Base-by-base conservation (phyloP, 2,329 filamentous ascomycete genomes). In the Thermomyces lanuginosus region DNA sequence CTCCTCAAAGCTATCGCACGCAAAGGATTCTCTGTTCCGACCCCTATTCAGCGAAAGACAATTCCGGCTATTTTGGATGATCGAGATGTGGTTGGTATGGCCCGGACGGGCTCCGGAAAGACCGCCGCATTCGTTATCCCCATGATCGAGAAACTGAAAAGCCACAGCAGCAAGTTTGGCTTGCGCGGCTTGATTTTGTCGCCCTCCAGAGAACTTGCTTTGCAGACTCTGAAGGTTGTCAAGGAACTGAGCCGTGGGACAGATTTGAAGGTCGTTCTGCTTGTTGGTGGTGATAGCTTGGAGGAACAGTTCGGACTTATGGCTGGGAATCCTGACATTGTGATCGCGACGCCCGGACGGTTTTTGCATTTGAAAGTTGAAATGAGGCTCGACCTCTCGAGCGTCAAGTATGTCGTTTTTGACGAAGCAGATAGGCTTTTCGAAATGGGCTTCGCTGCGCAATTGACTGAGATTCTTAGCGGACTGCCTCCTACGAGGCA, bases 11-110 rank as follows among this genome's bases (percentile, higher is more conserved):
- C 89, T 2, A 95, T 98, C 38, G 70, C 79, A 8, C 70, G 80
- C 42, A 98, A 95, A 57, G 91, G 89, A 9, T 98, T 93, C 55
- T 82, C 78, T 1, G 81, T 95, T 2, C 91, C 91, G 3, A 98
- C 89, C 0, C 89, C 89, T 0, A 98, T 98, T 53, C 89, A 98
- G 60, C 72, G 89, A 40, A 95, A 95, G 56, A 81, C 89, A 2
- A 92, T 98, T 24, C 91, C 89, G 3, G 63, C 95, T 29, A 72
- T 98, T 29, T 63, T 95, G 41, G 79, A 91, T 35, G 71, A 77
- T 28, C 80, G 83, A 55, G 89, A 98, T 64, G 80, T 95, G n/a
- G 86, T 98, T 13, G 91, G 84, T 39, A 98, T 98, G 89, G 89
- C 89, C 5, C 69, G 91, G 39, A 98, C 91, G n/a, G 89, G 89